Evolutionary conservation across 2,329 filamentous ascomycete species (phyloP).

Genomic region (Colletotrichum kahawae): DNA sequence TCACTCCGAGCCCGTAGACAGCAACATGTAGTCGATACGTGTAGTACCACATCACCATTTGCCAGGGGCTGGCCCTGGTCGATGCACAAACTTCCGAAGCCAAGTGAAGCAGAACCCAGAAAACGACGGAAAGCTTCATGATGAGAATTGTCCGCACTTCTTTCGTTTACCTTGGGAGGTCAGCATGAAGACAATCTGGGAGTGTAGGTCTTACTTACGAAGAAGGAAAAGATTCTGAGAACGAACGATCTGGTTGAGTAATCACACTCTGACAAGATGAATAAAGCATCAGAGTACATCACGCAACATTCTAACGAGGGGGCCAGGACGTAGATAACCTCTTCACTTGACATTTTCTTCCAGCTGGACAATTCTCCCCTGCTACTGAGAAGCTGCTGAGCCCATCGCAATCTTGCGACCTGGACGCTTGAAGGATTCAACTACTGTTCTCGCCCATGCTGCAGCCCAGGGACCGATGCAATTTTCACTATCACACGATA

Average conservation of each 20-base stretch:
- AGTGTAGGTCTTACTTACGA: neutral
- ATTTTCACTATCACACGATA: neutral
- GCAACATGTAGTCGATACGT: neutral
- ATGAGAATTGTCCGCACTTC: neutral
- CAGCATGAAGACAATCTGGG: neutral
- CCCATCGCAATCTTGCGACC: accelerated
- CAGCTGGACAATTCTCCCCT: neutral
- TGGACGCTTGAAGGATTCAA: neutral
- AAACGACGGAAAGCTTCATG: neutral
- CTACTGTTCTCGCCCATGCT: neutral
- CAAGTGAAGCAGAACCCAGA: neutral
- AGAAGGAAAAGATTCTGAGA: no score
- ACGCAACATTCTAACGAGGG: neutral
- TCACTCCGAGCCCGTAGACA: neutral
- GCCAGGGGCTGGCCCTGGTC: neutral
- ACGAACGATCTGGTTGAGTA: neutral
- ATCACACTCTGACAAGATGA: neutral
- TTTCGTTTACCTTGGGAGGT: neutral
- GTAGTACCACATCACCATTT: neutral
- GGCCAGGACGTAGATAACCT: neutral
- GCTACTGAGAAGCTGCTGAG: neutral
- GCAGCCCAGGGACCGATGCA: neutral
- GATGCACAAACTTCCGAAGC: neutral
- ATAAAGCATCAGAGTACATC: neutral
- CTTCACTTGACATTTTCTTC: accelerated